Base-by-base conservation (phyloP, 2,329 filamentous ascomycete species). In the Alternaria hordeiaustralica region DNA sequence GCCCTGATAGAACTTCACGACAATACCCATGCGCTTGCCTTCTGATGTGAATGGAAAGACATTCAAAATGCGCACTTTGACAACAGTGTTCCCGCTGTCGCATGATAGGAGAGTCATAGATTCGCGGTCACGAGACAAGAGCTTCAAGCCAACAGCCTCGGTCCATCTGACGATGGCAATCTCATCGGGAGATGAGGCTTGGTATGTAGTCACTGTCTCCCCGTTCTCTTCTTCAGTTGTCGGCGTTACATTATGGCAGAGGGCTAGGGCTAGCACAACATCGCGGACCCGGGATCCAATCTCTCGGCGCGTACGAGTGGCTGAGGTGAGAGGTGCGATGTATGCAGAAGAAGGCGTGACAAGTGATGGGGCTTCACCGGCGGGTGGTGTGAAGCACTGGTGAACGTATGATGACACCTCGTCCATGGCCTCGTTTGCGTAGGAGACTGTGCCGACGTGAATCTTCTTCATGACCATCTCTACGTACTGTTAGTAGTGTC, bases 381-480 rank as follows among this genome's bases (percentile, higher is more conserved):
- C 61, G 20, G 78, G 75, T 18, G 75, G 73, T 12, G 89, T 86
- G 72, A 98, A 97, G 6, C 91, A 92, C 78, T 97, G 94, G 66
- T 87, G 89, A 55, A 99, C 87, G 76, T 97, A 97, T 0, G 92
- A 87, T 12, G 89, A 84, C 12, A 99, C 96, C 82, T 99, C 96
- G 71, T 98, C 96, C 96, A 99, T 99, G 10, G 96, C 95, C 77
- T 99, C 96, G 71, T 97, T 97, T 33, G 95, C 96, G 75, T 99
- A 99, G 1, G 95, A 98, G 2, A 98, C 96, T 10, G 96, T 99
- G 10, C 96, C 96, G 57, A 99, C 93, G 75, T 99, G 96, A 6
- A 99, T 95, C 81, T 99, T 99, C 78, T 96, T 97, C 87, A 99
- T 91, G 76, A 97, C 95, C 94, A 97, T 97, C 75, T 97, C 93